Evolutionary conservation across 1,284 basidiomycete species (phyloP).

Genomic region (Cerioporus squamosus): DNA sequence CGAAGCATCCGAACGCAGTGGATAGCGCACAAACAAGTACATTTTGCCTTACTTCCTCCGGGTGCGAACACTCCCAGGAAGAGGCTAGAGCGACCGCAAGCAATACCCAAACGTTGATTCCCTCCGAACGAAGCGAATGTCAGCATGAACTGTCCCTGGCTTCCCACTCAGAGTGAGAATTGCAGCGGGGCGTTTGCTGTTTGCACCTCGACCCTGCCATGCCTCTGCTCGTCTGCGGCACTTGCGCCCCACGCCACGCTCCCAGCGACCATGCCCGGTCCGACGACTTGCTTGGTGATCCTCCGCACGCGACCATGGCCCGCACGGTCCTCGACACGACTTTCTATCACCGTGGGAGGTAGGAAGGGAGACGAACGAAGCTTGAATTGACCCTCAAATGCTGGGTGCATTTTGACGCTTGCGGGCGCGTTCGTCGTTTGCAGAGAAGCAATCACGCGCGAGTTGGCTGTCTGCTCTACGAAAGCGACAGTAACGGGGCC

Average conservation of each 20-base stretch:
- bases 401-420: slow-evolving; percentile 36
- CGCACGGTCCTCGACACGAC: neutral
- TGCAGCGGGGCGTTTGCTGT: neutral
- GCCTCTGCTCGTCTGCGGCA: neutral
- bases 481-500: slow-evolving; percentile 36
- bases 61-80: no score
- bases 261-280: neutral
- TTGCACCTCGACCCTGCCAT: neutral
- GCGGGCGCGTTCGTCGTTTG: slow-evolving; percentile 36
- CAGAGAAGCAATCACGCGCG: slow-evolving; percentile 35
- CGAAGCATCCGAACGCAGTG: no score
- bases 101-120: neutral
- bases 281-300: neutral
- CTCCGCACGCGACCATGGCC: neutral
- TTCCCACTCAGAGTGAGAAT: neutral
- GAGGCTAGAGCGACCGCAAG: no score
- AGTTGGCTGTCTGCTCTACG: slow-evolving; percentile 40
- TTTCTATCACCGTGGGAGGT: neutral
- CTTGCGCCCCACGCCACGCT: neutral
- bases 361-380: slow-evolving; percentile 30
- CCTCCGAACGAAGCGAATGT: neutral
- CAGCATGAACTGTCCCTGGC: neutral
- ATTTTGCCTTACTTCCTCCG: no score
- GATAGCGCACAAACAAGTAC: no score
- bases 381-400: slow-evolving; percentile 47